A percentile compares a stretch with the other conserved stretches of the same genome.
Evolutionary conservation across 2,329 filamentous ascomycete genomes (phyloP).

Genomic region (Botrytis fabae): DNA sequence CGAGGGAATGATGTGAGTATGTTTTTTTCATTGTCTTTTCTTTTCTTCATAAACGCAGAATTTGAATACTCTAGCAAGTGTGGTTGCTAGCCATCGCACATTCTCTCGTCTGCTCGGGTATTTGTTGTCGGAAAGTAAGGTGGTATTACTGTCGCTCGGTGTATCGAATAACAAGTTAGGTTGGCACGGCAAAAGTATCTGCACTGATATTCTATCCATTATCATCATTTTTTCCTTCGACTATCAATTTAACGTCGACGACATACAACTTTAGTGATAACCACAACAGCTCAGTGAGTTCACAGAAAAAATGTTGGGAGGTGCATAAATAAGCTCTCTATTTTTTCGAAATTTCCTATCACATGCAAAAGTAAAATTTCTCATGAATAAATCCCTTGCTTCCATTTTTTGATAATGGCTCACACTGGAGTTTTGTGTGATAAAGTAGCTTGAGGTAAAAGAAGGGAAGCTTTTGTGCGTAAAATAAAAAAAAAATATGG

Average conservation of each 20-base stretch:
- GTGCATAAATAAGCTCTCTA: too few relatives aligned
- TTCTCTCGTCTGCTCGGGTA: neutral
- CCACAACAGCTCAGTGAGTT: fast-evolving
- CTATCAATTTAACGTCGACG: neutral
- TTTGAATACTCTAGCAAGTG: neutral
- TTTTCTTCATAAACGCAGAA: neutral
- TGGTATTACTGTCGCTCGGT: neutral
- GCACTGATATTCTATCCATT: neutral
- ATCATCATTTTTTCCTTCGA: fast-evolving
- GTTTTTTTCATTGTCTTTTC: neutral
- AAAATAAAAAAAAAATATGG: neutral
- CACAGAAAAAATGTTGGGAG: fast-evolving
- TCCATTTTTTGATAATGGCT: fast-evolving
- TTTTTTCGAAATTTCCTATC: too few relatives aligned
- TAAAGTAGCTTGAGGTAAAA: neutral
- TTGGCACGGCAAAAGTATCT: fast-evolving
- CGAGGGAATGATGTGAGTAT: neutral
- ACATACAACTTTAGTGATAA: neutral
- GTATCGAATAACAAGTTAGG: neutral
- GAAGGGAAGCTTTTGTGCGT: neutral
- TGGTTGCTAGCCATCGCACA: neutral
- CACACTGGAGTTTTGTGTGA: neutral
- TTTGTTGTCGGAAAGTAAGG: neutral
- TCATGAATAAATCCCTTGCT: neutral
- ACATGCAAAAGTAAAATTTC: fast-evolving